Evolutionary conservation across 768 basidiomycete genomes (phyloP), one percentile per base, ranked within the genome.

Genomic region (Rhizopogon roseolus): DNA sequence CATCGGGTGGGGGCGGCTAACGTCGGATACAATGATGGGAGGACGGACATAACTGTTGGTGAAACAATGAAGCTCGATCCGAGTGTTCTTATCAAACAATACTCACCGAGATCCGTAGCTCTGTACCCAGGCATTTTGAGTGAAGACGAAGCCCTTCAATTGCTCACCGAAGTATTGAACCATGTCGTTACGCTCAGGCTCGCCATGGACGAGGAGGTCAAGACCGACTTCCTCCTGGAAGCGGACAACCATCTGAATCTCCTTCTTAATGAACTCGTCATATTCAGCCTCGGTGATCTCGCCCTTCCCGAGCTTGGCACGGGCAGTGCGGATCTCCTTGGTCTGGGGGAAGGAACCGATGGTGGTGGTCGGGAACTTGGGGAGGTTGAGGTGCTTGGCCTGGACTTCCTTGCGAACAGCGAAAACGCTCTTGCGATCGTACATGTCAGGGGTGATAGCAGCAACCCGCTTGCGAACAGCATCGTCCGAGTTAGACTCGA

Each of bases 341-440:
- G 97, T 99, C 88, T 99, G 97, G 62, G 95, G 96, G 92, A 97
- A 98, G 29, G 96, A 98, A 57, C 94, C 95, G 63, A 98, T 98
- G 60, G 96, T 97, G 53, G 96, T 98, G 52, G 96, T 97, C 55
- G 96, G 95, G 86, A 98, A 99, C 73, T 86, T 91, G 71, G 97
- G 97, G 25, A 99, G 82, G 60, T 88, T 79, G 69, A 97, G 83
- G 66, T 89, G 81, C 75, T 88, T 85, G 70, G 86, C 84, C 76
- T 99, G 97, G 50, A 90, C 79, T 61, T 88, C 88, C 71, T 90
- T 85, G 71, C 97, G 93, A 54, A 77, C 76, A 41, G 88, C 75
- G 82, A 98, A 99, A 60, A 86, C 82, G 69, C 80, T 93, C 81
- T 91, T 84, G 74, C 97, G 91, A 65, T 92, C 75, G 64, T 94